These are phyloP conservation scores for Candida schatavii DNA, from an alignment of 805 yeast genomes.

Conservation along the genomic window DNA sequence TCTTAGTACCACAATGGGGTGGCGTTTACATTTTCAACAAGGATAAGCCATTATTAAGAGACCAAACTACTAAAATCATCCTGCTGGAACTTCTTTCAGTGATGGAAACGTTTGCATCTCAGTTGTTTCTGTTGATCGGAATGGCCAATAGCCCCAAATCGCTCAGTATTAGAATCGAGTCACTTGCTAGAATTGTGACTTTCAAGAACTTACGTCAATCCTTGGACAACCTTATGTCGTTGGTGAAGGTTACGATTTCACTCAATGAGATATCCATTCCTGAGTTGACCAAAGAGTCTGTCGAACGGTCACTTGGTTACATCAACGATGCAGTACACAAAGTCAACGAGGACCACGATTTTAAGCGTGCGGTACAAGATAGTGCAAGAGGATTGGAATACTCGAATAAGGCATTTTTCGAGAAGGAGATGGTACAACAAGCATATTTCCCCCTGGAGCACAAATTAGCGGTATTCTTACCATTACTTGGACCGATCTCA, in stretches of 20 bases:
- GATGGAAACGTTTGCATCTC: conserved; percentile 70
- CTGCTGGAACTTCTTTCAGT: conserved; percentile 50
- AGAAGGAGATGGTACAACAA: conserved; percentile 93
- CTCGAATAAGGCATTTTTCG: conserved; percentile 82
- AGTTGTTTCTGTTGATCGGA: conserved; percentile 71
- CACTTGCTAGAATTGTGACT: conserved; percentile 57
- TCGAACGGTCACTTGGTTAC: conserved; percentile 45
- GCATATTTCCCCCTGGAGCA: conserved; percentile 95
- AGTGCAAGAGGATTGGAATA: conserved; percentile 54
- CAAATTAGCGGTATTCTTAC: conserved; percentile 89
- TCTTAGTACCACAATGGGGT: conserved; percentile 87
- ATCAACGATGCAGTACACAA: conserved; percentile 36
- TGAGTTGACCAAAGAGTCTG: conserved; percentile 58
- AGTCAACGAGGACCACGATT: conserved; percentile 27
- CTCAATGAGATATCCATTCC: conserved; percentile 85
- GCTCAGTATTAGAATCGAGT: conserved; percentile 62
- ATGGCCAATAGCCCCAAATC: conserved; percentile 57
- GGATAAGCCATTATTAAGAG: conserved; percentile 19
- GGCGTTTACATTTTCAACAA: conserved; percentile 60
- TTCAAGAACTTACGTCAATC: conserved; percentile 59
- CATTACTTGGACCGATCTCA: conserved; percentile 80
- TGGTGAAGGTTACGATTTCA: conserved; percentile 63
- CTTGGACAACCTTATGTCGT: conserved; percentile 67
- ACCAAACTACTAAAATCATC: conserved; percentile 23
- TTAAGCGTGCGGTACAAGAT: conserved; percentile 28